Evolutionary conservation across 345 rosid species (phyloP).

Genomic region (Eucalyptus victrix): DNA sequence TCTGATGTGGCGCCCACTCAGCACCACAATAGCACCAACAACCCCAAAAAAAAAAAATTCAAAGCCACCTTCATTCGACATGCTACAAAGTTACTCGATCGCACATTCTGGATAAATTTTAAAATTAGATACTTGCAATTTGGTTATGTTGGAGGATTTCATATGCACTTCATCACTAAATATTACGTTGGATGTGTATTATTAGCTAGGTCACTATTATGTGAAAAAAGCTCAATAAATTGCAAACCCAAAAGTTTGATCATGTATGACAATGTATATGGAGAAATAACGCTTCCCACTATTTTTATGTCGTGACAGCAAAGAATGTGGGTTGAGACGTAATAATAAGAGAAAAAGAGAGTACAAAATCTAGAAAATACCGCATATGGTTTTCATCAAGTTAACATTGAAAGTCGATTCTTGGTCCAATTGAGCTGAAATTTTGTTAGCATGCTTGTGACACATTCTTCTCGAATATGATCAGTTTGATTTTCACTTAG

Average conservation of each 20-base stretch:
- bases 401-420: too few species aligned
- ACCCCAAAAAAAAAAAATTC: not conserved
- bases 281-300: not conserved
- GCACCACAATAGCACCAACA: not conserved
- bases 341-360: not conserved
- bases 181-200: not conserved
- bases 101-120: not conserved
- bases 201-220: too few species aligned
- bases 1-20: not conserved
- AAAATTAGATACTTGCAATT: not conserved
- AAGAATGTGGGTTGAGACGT: not conserved
- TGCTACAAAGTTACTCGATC: not conserved
- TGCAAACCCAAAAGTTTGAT: not conserved
- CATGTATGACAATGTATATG: accelerated
- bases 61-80: not conserved
- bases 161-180: not conserved
- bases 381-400: not conserved
- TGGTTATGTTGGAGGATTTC: not conserved
- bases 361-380: accelerated
- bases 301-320: not conserved
- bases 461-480: not conserved
- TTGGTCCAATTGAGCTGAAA: accelerated
- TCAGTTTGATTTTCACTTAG: not conserved
- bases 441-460: not conserved
- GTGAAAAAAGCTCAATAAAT: too few species aligned